A percentile compares a stretch with the other conserved stretches of the same genome.
Evolutionary conservation across 768 basidiomycete genomes (phyloP).

Genomic region (Lanmaoa pseudosensibilis): DNA sequence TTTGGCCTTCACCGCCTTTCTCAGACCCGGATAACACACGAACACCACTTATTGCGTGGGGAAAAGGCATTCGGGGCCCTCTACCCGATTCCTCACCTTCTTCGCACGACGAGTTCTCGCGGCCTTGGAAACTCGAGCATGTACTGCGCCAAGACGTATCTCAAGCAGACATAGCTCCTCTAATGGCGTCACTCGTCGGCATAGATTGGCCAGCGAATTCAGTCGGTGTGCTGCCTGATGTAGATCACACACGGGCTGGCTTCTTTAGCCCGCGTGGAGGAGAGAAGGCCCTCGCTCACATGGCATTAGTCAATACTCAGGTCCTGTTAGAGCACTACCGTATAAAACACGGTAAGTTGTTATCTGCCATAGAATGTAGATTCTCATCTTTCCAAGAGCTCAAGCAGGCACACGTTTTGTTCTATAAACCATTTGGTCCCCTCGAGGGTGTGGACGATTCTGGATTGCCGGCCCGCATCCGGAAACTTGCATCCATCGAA

Average conservation of each 20-base stretch:
- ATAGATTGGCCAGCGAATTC: constrained; percentile 78
- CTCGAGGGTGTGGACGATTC: constrained; percentile 39
- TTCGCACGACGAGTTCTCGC: constrained; percentile 72
- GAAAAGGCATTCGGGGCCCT: constrained; percentile 73
- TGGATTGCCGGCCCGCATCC: constrained; percentile 36
- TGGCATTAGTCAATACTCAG: constrained; percentile 64
- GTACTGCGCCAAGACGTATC: constrained; percentile 72
- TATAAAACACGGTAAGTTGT: constrained; percentile 65
- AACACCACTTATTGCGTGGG: constrained; percentile 84
- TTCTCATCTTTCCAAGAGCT: constrained; percentile 44
- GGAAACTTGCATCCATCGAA: constrained; percentile 44
- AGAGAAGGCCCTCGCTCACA: constrained; percentile 50
- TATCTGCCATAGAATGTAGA: background rate
- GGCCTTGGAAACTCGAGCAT: constrained; percentile 57
- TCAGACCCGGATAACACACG: constrained; percentile 85
- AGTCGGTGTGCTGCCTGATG: constrained; percentile 78
- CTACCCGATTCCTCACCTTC: constrained; percentile 51
- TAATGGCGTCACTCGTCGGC: constrained; percentile 77
- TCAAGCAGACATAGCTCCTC: constrained; percentile 77
- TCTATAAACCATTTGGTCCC: constrained; percentile 60
- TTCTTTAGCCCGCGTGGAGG: constrained; percentile 51
- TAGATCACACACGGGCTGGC: constrained; percentile 58
- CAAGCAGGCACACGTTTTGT: constrained; percentile 55
- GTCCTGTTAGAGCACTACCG: constrained; percentile 76
- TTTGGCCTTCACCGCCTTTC: constrained; percentile 4